phyloP scores from a whole-genome alignment of 208 protist genomes.

The Jaenimonas drosophilae region DNA sequence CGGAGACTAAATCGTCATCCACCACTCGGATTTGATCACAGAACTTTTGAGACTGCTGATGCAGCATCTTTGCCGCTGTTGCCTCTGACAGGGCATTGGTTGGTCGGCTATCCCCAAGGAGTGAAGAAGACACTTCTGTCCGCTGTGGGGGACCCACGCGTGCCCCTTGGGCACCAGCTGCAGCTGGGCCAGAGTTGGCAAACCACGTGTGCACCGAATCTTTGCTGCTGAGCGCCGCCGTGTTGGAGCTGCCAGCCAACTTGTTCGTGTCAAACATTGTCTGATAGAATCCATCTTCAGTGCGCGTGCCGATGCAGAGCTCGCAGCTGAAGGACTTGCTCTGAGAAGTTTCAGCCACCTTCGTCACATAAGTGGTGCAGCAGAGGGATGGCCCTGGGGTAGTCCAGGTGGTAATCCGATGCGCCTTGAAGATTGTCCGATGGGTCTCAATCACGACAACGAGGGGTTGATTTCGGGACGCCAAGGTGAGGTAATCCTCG shows the following conservation, averaged over 20 bases:
- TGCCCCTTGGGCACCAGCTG: constrained; percentile 1
- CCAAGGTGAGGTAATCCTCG: constrained; percentile 86
- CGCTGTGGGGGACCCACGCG: constrained; percentile 13
- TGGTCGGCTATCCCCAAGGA: constrained; percentile 52
- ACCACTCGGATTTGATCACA: constrained; percentile 58
- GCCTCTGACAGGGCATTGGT: constrained; percentile 55
- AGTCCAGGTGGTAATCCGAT: constrained; percentile 79
- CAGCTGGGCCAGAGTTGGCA: neutral
- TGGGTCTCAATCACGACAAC: constrained; percentile 76
- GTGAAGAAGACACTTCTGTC: constrained; percentile 75
- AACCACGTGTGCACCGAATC: too few species aligned
- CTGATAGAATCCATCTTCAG: constrained; percentile 54
- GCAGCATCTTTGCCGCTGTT: constrained; percentile 52
- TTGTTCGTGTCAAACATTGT: constrained; percentile 66
- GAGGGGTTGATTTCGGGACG: constrained; percentile 35
- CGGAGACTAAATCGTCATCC: constrained; percentile 46
- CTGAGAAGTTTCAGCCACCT: constrained; percentile 44
- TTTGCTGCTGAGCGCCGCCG: constrained; percentile 12
- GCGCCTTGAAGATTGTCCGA: constrained; percentile 57
- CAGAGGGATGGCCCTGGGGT: constrained; percentile 42
- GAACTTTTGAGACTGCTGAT: constrained; percentile 60
- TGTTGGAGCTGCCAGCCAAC: constrained; percentile 57
- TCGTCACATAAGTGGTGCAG: constrained; percentile 63
- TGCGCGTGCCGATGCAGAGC: constrained; percentile 68
- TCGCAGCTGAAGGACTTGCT: constrained; percentile 72